Percentiles rank a stretch among this genome's conserved stretches.
phyloP scores from a whole-genome alignment of 2,329 filamentous ascomycete species.

The Bipolaris cookei region DNA sequence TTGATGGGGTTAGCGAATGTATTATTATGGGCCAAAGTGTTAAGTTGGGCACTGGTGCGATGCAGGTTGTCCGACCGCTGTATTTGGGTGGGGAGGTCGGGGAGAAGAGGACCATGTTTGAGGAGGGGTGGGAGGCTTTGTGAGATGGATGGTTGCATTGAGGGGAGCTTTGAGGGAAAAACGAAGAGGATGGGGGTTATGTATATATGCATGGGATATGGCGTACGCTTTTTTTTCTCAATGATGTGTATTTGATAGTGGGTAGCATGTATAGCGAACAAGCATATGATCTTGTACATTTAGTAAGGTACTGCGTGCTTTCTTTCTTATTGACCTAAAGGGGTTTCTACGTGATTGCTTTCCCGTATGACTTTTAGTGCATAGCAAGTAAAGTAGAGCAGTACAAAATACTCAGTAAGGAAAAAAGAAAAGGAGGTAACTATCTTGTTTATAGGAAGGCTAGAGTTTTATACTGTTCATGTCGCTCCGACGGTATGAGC shows the following conservation, averaged over 20 bases:
- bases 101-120: constrained; percentile 44
- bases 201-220: background rate
- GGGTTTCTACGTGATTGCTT: too few relatives aligned
- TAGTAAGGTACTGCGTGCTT: too few relatives aligned
- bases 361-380: too few relatives aligned
- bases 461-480: too few relatives aligned
- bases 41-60: constrained; percentile 86
- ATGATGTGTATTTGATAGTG: background rate
- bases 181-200: background rate
- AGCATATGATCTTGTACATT: background rate
- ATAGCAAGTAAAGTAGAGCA: too few relatives aligned
- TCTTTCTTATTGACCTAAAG: too few relatives aligned
- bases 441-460: too few relatives aligned
- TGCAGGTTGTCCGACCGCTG: constrained; percentile 83
- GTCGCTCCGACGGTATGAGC: too few relatives aligned
- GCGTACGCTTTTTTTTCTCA: background rate
- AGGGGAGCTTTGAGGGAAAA: background rate
- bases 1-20: constrained; percentile 93
- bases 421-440: too few relatives aligned
- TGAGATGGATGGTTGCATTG: background rate
- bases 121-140: constrained; percentile 46
- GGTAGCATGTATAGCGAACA: background rate
- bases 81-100: constrained; percentile 25
- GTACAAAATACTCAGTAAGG: too few relatives aligned
- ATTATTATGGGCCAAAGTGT: constrained; percentile 99